A percentile compares a stretch with the other conserved stretches of the same genome.
Evolutionary conservation across 2,329 filamentous ascomycete genomes (phyloP).

Genomic region (Sclerotinia minor): DNA sequence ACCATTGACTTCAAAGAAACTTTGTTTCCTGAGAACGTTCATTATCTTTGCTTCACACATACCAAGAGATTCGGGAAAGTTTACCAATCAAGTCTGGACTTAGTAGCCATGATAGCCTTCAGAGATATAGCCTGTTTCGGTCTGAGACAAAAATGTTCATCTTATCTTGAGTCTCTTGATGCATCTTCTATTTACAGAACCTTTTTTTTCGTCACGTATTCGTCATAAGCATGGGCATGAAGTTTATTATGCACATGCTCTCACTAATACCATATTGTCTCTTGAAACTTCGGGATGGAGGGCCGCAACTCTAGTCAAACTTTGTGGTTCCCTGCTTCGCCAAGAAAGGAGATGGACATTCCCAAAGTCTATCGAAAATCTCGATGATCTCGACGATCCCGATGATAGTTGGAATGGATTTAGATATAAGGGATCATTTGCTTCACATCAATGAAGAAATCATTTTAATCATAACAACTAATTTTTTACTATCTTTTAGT

Average conservation of each 20-base stretch:
- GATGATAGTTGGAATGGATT: not conserved
- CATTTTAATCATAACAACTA: slow-evolving; percentile 9
- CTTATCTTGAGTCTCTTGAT: not conserved
- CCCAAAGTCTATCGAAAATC: not conserved
- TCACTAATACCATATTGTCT: not conserved
- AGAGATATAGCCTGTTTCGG: not conserved
- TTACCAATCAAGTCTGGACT: not conserved
- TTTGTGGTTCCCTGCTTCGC: not conserved
- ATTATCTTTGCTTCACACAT: not conserved
- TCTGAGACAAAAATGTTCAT: not conserved
- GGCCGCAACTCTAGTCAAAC: not conserved
- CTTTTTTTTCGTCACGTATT: slow-evolving; percentile 2
- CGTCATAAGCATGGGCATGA: not conserved
- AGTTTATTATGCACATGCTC: not conserved
- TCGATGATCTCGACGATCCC: not conserved
- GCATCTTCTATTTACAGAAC: not conserved
- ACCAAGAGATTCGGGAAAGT: slow-evolving; percentile 5
- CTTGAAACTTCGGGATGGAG: not conserved
- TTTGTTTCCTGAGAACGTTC: not conserved
- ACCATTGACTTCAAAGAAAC: not conserved
- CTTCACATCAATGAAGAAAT: not conserved
- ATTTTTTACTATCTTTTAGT: slow-evolving; percentile 43
- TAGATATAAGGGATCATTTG: slow-evolving; percentile 8
- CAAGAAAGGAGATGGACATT: not conserved
- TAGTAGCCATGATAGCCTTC: not conserved